Evolutionary conservation across 371 early-diverging fungal genomes (phyloP).

Genomic region (Apophysomyces sp.): DNA sequence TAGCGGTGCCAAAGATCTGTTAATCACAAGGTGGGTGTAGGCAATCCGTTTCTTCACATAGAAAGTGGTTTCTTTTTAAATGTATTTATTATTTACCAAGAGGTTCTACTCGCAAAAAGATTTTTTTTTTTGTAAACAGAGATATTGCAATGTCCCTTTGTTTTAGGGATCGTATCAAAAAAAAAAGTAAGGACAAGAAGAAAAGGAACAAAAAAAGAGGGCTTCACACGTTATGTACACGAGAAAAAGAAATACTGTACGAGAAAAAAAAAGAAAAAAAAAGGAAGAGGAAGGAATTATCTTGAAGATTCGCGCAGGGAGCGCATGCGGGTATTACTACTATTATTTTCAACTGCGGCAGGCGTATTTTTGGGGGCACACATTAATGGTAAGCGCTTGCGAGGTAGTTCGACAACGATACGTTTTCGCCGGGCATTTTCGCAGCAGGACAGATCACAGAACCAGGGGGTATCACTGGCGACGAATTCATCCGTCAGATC

Average conservation of each 20-base stretch:
- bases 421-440: slow-evolving; percentile 63
- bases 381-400: slow-evolving; percentile 72
- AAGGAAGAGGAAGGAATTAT: slow-evolving; percentile 11
- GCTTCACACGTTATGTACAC: neutral
- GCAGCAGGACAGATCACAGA: slow-evolving; percentile 69
- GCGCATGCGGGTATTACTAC: neutral
- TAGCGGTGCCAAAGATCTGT: no score
- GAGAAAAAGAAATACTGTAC: neutral
- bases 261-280: neutral
- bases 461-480: slow-evolving; percentile 58
- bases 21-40: no score
- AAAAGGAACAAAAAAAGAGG: neutral
- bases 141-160: no score
- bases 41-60: no score
- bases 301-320: slow-evolving; percentile 3
- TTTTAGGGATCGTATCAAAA: no score
- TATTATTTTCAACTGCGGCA: neutral
- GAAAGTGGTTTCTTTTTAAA: no score
- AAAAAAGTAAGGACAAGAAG: neutral
- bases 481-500: slow-evolving; percentile 52
- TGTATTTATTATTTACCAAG: no score
- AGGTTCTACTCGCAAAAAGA: no score
- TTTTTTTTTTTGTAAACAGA: no score
- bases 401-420: slow-evolving; percentile 64
- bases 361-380: slow-evolving; percentile 41